Base-by-base conservation (phyloP, 2,329 filamentous ascomycete genomes). In the Arthroderma sp. region DNA sequence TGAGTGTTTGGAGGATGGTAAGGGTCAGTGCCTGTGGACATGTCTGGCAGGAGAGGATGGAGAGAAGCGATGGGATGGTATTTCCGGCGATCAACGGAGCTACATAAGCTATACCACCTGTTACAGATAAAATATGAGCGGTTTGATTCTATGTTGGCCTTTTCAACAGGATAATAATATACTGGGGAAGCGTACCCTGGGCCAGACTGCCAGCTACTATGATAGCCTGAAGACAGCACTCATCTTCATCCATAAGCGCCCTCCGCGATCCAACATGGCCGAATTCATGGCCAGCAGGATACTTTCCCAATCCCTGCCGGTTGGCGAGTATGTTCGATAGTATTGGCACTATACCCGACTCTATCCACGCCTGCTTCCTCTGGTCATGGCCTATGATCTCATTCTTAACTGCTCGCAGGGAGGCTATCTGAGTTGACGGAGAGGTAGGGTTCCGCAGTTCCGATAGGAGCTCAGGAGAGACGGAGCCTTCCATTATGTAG, bases 301-400 rank as follows among this genome's bases (percentile, higher is more conserved):
- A 63, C 52, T 58, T 61, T 15, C 58, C 56, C 47, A 57, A 61
- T 43, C 54, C 50, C 57, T 59, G 68, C 63, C 55, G 67, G 60
- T 63, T 71, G 63, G 47, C 68, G 61, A 60, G 62, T 55, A 63
- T 61, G 58, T 62, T 67, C 65, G 54, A 62, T 34, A 82, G 62
- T 42, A 77, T 61, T 32, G 70, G 67, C 29, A 77, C 69, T 40
- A 84, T 67, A 31, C 88, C 88, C 44, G 77, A 67, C 47, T 70
- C 71, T 36, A 95, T 73, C 70, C 81, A 88, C 46, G 77, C 65
- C 63, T 89, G 82, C 65, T 98, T 98, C 61, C 81, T 81, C 61
- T 89, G 80, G 31, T 83, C 74, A 62, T 96, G 86, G 27, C 91
- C 91, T 48, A 94, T 79, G 40, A 94, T 75, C 50, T 91, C 83